These are phyloP conservation scores for Gypsophila paniculata DNA, from an alignment of 179 eudicot species.

Conservation along the genomic window DNA sequence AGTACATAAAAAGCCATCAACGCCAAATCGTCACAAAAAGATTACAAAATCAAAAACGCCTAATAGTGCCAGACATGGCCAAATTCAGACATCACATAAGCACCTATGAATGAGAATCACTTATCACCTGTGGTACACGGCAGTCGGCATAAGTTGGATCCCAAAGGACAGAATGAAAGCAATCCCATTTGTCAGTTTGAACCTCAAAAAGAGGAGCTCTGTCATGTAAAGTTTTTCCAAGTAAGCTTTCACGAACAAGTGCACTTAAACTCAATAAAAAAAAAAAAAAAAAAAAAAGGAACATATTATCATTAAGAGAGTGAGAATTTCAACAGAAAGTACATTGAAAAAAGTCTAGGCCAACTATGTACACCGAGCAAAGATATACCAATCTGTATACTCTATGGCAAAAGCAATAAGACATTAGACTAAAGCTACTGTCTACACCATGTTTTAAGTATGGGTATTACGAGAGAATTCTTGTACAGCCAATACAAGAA, in stretches of 20 bases:
- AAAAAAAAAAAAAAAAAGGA: too few relatives aligned
- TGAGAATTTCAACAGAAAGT: not conserved
- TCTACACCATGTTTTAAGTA: not conserved
- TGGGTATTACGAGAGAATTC: not conserved
- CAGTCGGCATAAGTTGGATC: slow-evolving; percentile 90
- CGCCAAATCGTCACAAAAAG: not conserved
- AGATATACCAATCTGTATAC: not conserved
- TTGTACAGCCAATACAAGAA: not conserved
- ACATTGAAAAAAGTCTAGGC: not conserved
- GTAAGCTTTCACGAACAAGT: slow-evolving; percentile 5
- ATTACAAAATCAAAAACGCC: too few relatives aligned
- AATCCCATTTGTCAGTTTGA: slow-evolving; percentile 91
- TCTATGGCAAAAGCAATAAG: not conserved
- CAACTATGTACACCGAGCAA: not conserved
- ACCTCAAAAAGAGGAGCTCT: slow-evolving; percentile 99
- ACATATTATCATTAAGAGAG: not conserved
- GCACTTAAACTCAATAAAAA: not conserved
- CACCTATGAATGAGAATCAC: not conserved
- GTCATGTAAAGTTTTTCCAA: slow-evolving; percentile 20
- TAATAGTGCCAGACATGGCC: not conserved
- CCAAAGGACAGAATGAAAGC: slow-evolving; percentile 79
- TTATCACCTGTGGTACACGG: slow-evolving; percentile 85
- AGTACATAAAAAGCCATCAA: not conserved
- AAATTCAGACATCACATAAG: not conserved
- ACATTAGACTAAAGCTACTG: not conserved